A percentile compares a stretch with the other conserved stretches of the same genome.
Conservation (phyloP, 148 eudicot species). For the Tetragonia tetragonoides region DNA sequence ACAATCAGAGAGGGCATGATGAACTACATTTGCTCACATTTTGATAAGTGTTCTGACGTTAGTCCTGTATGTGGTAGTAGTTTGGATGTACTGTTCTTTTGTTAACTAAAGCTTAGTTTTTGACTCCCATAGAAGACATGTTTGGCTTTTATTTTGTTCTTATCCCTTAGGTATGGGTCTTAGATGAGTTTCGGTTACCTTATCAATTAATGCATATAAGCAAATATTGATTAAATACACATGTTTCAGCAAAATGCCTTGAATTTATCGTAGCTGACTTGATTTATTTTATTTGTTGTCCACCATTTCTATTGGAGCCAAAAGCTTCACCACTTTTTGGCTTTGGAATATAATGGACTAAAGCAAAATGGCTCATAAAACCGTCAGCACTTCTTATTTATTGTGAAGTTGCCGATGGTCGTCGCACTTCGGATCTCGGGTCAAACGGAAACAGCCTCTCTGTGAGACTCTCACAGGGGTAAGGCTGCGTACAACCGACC, state of each 20-base stretch:
- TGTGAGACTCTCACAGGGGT: too few species aligned
- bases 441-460: too few species aligned
- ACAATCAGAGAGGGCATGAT: neutral
- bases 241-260: neutral
- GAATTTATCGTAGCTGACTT: neutral
- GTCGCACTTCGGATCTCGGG: too few species aligned
- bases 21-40: neutral
- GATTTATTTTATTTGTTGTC: neutral
- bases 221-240: neutral
- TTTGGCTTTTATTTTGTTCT: neutral
- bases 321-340: too few species aligned
- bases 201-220: neutral
- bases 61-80: constrained; percentile 4
- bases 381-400: too few species aligned
- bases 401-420: too few species aligned
- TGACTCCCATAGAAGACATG: neutral
- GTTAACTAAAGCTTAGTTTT: neutral
- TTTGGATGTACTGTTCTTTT: neutral
- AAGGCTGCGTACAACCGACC: too few species aligned
- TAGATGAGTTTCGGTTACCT: neutral
- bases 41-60: neutral
- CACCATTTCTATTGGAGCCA: too few species aligned
- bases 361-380: too few species aligned
- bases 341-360: too few species aligned
- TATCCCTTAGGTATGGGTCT: neutral